Evolutionary conservation across 768 basidiomycete species (phyloP).

Genomic region (Mycena capillaripes): DNA sequence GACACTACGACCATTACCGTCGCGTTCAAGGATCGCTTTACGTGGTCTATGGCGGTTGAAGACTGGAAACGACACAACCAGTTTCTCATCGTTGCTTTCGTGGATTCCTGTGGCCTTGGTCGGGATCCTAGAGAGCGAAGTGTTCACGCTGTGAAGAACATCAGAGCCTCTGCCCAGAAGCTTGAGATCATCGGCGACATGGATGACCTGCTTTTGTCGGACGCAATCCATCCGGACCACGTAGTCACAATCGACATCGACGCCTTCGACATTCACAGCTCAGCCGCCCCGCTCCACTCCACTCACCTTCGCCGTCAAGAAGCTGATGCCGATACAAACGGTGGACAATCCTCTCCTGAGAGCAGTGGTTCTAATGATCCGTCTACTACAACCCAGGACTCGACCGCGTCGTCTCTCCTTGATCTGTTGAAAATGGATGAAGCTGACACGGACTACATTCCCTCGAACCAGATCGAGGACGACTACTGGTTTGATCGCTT

Average conservation of each 20-base stretch:
- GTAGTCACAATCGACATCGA: not conserved
- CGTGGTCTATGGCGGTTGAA: not conserved
- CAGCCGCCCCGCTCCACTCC: too few species aligned
- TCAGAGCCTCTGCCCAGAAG: not conserved
- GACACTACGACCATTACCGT: not conserved
- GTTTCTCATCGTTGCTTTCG: slow-evolving; percentile 3
- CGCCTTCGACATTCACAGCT: not conserved
- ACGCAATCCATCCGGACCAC: not conserved
- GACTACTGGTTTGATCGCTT: too few species aligned
- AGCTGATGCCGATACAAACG: too few species aligned
- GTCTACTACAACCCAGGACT: too few species aligned
- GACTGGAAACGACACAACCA: not conserved
- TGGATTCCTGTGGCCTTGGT: slow-evolving; percentile 9
- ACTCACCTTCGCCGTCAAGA: too few species aligned
- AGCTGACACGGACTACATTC: too few species aligned
- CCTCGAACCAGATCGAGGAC: too few species aligned
- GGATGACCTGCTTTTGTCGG: not conserved
- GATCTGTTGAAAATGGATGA: too few species aligned
- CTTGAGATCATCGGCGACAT: not conserved
- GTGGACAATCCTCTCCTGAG: too few species aligned
- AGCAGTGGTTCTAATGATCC: too few species aligned
- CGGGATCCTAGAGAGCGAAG: slow-evolving; percentile 11
- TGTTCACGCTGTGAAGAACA: not conserved
- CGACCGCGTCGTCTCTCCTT: too few species aligned
- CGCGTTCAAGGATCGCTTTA: not conserved